phyloP scores from a whole-genome alignment of 768 basidiomycete species.

The Sistotremastrum niveocremeum region DNA sequence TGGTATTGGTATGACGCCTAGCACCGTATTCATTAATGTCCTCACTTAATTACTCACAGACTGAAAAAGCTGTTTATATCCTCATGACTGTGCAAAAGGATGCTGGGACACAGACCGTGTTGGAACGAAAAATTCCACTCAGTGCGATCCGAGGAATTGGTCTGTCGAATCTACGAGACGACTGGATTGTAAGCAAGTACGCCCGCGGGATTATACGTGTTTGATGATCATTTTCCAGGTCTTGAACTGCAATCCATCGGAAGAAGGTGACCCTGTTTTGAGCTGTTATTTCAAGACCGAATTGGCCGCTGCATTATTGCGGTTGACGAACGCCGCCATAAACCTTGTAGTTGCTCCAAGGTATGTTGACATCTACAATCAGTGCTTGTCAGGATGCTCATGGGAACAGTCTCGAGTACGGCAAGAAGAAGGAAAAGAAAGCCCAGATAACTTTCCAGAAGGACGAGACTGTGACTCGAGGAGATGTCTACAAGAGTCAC shows the following conservation, averaged over 20 bases:
- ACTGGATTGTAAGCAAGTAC: conserved; percentile 66
- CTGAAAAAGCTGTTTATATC: conserved; percentile 75
- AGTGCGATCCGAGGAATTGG: conserved; percentile 77
- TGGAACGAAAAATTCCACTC: conserved; percentile 85
- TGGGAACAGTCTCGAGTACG: conserved; percentile 61
- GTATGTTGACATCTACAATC: conserved; percentile 31
- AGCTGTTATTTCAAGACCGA: conserved; percentile 95
- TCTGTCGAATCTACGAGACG: conserved; percentile 83
- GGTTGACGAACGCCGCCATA: conserved; percentile 65
- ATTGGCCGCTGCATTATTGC: conserved; percentile 67
- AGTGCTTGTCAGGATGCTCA: background rate
- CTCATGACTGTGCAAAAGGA: conserved; percentile 48
- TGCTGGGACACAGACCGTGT: conserved; percentile 38
- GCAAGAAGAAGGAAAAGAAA: conserved; percentile 96
- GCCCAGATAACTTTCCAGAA: conserved; percentile 76
- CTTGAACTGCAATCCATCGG: conserved; percentile 63
- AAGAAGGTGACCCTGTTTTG: conserved; percentile 92
- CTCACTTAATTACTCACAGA: conserved; percentile 29
- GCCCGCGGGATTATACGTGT: background rate
- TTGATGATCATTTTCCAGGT: conserved; percentile 29
- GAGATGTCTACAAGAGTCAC: conserved; percentile 90
- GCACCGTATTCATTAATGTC: conserved; percentile 1
- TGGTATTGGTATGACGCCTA: conserved; percentile 59
- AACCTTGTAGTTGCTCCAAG: conserved; percentile 59
- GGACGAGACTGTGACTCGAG: conserved; percentile 69